These are phyloP conservation scores for Saprolegnia parasitica DNA, from an alignment of 352 stramenopile genomes.

Conservation along the genomic window DNA sequence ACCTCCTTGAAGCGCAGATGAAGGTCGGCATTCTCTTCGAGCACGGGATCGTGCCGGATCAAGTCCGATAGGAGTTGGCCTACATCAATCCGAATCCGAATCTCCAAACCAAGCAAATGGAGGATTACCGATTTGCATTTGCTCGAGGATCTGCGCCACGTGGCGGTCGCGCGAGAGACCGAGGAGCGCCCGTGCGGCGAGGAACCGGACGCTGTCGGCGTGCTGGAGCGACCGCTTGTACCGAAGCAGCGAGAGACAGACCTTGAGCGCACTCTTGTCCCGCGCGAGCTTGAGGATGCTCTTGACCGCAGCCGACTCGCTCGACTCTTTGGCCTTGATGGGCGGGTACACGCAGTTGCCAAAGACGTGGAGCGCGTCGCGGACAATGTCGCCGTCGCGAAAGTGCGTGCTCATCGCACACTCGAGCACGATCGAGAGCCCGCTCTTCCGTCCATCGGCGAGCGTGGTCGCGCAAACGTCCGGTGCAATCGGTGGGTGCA, in stretches of 20 bases:
- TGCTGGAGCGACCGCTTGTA: constrained; percentile 86
- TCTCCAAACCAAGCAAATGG: background rate
- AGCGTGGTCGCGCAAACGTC: constrained; percentile 79
- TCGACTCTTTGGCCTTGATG: constrained; percentile 35
- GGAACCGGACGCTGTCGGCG: constrained; percentile 76
- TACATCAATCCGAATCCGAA: constrained; percentile 4
- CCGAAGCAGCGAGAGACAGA: constrained; percentile 79
- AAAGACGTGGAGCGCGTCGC: constrained; percentile 65
- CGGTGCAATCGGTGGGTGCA: constrained; percentile 57
- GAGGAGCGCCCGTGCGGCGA: constrained; percentile 74
- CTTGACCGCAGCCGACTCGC: constrained; percentile 42
- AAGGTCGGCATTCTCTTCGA: constrained; percentile 81
- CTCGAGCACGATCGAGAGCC: constrained; percentile 71
- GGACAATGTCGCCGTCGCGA: constrained; percentile 68
- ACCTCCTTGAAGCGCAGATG: constrained; percentile 83
- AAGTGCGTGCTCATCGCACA: constrained; percentile 67
- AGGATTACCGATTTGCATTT: constrained; percentile 69
- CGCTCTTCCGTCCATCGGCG: constrained; percentile 25
- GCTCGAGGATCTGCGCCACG: constrained; percentile 87
- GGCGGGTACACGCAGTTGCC: constrained; percentile 80
- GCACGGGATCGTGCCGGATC: constrained; percentile 75
- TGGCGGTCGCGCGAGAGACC: constrained; percentile 80
- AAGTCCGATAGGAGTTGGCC: constrained; percentile 79
- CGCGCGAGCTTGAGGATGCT: constrained; percentile 67
- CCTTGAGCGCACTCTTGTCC: constrained; percentile 82